A percentile compares a stretch with the other conserved stretches of the same genome.
Evolutionary conservation across 768 basidiomycete genomes (phyloP).

Genomic region (Scleroderma citrinum): DNA sequence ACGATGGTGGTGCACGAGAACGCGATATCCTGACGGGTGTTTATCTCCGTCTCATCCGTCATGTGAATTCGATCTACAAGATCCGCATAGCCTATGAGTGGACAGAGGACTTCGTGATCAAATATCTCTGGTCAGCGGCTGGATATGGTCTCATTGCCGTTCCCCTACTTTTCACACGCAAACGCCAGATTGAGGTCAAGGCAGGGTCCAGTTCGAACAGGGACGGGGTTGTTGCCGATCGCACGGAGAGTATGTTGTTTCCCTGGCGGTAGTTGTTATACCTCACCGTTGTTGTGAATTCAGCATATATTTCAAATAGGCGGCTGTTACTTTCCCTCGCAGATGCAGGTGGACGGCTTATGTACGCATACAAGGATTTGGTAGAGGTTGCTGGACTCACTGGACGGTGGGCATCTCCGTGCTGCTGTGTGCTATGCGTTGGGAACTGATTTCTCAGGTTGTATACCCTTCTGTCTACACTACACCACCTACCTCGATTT

Average conservation of each 20-base stretch:
- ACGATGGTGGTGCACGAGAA: conserved; percentile 83
- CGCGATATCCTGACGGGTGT: conserved; percentile 73
- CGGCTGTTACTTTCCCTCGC: conserved; percentile 90
- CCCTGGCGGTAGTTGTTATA: not conserved
- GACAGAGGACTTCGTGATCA: conserved; percentile 97
- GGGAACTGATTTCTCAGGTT: conserved; percentile 39
- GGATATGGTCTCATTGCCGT: conserved; percentile 91
- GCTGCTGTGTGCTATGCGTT: not conserved
- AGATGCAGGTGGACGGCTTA: conserved; percentile 90
- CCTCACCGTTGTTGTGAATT: not conserved
- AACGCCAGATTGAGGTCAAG: conserved; percentile 19
- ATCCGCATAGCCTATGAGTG: conserved; percentile 89
- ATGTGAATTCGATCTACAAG: conserved; percentile 92
- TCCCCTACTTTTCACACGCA: conserved; percentile 71
- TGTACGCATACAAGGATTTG: conserved; percentile 96
- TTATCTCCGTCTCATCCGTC: conserved; percentile 76
- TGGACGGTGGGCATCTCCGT: conserved; percentile 30
- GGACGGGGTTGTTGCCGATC: conserved; percentile 37
- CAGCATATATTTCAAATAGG: conserved; percentile 90
- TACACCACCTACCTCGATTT: conserved; percentile 65
- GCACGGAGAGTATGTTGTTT: conserved; percentile 40
- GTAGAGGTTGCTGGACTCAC: conserved; percentile 94
- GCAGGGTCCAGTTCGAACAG: conserved; percentile 4
- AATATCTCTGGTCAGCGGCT: conserved; percentile 91
- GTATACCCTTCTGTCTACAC: conserved; percentile 80